Evolutionary conservation across 768 basidiomycete genomes (phyloP), one percentile per base, ranked within the genome.

Genomic region (Rubroboletus pulcherrimus): DNA sequence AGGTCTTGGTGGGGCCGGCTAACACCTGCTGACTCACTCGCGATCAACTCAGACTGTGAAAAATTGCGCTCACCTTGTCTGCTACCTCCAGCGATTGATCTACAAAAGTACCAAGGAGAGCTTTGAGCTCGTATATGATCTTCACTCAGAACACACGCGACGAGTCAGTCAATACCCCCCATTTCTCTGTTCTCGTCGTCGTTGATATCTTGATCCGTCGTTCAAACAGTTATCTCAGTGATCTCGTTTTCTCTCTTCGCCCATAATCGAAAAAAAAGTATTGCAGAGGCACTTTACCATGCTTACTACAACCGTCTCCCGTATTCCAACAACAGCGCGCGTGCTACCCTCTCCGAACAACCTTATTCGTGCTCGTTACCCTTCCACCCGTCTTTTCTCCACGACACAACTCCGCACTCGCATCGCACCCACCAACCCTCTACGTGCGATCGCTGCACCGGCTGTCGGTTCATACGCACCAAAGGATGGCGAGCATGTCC

Each of bases 391-490:
- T 44, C 72, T 75, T 55, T 83, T 87, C 66, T 84, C 84, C 63
- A 71, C 78, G 35, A 73, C 75, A 42, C 71, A 70, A 58, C 60
- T 72, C 65, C 68, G 69, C 69, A 63, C 66, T 7, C 59, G 59
- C 2, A 73, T 79, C 44, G 66, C 71, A 6, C 79, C 82, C 41
- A 81, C 86, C 17, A 76, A 73, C 53, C 75, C 79, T 55, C 70
- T 82, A 55, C 80, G 80, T 57, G 88, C 89, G 17, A 79, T 89
- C 53, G 89, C 89, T 38, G 83, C 82, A 14, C 87, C 87, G 42
- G 88, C 87, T 5, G 87, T 91, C 15, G 88, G 88, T 53, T 78
- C 81, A 17, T 90, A 86, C 66, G 70, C 66, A 30, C 81, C 81
- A 44, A 83, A 86, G 60, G 81, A 86, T 45, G 69, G 70, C 31